A percentile compares a stretch with the other conserved stretches of the same genome.
phyloP scores from a whole-genome alignment of 2,329 filamentous ascomycete species.

The Ciborinia camelliae region DNA sequence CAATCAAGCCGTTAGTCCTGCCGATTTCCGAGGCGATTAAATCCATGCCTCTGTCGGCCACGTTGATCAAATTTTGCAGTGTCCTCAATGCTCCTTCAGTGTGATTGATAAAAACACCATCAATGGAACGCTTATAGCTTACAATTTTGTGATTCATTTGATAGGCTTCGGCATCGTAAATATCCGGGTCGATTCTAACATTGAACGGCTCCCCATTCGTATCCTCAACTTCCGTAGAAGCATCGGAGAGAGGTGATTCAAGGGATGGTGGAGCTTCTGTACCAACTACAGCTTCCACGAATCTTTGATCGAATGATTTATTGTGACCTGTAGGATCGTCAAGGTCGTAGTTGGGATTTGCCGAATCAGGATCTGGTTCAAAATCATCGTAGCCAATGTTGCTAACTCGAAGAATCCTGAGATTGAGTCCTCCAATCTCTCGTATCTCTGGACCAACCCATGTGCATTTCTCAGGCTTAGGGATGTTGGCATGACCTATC shows the following conservation, averaged over 20 bases:
- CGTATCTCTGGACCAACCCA: slow-evolving; percentile 36
- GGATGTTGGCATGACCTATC: slow-evolving; percentile 31
- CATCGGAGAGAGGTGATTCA: not conserved
- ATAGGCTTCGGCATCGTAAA: slow-evolving; percentile 35
- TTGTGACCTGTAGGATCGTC: slow-evolving; percentile 28
- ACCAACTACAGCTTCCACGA: slow-evolving; percentile 35
- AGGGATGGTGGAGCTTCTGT: not conserved
- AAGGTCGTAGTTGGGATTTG: slow-evolving; percentile 33
- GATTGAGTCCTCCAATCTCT: slow-evolving; percentile 29
- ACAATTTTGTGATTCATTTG: slow-evolving; percentile 33
- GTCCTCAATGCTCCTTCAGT: slow-evolving; percentile 35
- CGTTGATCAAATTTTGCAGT: slow-evolving; percentile 35
- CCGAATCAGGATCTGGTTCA: slow-evolving; percentile 22
- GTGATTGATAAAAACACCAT: slow-evolving; percentile 37
- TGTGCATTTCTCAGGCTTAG: slow-evolving; percentile 21
- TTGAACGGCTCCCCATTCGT: not conserved
- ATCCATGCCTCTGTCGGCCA: slow-evolving; percentile 36
- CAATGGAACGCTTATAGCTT: slow-evolving; percentile 34
- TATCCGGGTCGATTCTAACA: not conserved
- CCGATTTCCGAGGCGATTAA: slow-evolving; percentile 28
- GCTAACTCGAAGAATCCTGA: slow-evolving; percentile 35
- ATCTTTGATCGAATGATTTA: slow-evolving; percentile 36
- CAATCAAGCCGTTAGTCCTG: slow-evolving; percentile 3
- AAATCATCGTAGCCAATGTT: slow-evolving; percentile 38
- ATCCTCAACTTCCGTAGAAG: not conserved